Conservation (phyloP, 1,284 basidiomycete species). For the Apiotrichum gamsii region DNA sequence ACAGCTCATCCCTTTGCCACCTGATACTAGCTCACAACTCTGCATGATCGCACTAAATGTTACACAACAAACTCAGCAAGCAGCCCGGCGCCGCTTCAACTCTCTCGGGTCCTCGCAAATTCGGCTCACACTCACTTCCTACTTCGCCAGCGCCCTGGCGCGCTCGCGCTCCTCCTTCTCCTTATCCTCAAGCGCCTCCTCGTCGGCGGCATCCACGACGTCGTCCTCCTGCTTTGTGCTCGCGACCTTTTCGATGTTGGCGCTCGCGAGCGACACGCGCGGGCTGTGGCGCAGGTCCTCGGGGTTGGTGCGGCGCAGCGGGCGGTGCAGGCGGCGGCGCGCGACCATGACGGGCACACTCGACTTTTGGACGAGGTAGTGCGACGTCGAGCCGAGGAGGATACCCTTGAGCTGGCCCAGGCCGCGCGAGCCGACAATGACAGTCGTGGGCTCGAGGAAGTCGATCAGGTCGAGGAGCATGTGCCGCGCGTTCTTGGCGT, state of each 20-base stretch:
- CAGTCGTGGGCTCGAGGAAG: constrained; percentile 81
- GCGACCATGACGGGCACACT: constrained; percentile 89
- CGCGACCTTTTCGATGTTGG: constrained; percentile 61
- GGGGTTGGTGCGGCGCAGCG: constrained; percentile 51
- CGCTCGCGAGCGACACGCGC: constrained; percentile 78
- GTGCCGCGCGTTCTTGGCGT: constrained; percentile 87
- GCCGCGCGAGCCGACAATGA: constrained; percentile 92
- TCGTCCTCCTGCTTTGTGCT: constrained; percentile 47
- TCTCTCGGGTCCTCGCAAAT: no score
- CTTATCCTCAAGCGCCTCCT: constrained; percentile 23
- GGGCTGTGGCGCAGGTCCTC: constrained; percentile 48
- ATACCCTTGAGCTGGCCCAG: constrained; percentile 86
- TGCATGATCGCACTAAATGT: no score
- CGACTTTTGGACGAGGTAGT: constrained; percentile 92
- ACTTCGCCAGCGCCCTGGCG: no score
- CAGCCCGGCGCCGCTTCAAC: no score
- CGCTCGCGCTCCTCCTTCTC: no score
- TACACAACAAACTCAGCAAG: no score
- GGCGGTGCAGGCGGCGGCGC: constrained; percentile 70
- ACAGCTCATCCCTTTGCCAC: no score
- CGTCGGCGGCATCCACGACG: constrained; percentile 41
- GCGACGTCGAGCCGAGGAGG: constrained; percentile 90
- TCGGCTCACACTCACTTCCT: no score
- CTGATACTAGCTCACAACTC: no score
- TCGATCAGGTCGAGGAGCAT: constrained; percentile 93